A percentile compares a stretch with the other conserved stretches of the same genome.
These are phyloP conservation scores for Helicostylum pulchrum DNA, from an alignment of 192 early-diverging fungal species.

Conservation along the genomic window DNA sequence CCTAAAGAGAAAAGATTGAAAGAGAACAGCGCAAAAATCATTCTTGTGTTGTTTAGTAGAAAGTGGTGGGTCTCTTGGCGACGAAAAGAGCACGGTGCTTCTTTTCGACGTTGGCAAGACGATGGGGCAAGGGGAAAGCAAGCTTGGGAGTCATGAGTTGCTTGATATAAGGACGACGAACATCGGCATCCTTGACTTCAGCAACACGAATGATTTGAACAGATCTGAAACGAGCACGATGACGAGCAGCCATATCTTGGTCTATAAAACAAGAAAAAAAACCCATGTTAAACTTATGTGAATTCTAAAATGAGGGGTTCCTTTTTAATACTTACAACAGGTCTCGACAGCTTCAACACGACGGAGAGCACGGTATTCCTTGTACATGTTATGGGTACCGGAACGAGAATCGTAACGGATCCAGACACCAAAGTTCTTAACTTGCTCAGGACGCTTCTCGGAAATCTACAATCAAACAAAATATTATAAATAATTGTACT, in stretches of 20 bases:
- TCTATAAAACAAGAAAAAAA: constrained; percentile 33
- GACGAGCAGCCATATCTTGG: constrained; percentile 99
- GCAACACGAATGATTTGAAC: constrained; percentile 99
- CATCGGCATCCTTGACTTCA: constrained; percentile 82
- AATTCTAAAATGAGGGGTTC: not conserved
- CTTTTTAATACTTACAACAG: constrained; percentile 43
- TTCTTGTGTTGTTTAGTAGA: constrained; percentile 61
- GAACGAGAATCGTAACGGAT: constrained; percentile 99
- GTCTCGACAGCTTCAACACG: constrained; percentile 70
- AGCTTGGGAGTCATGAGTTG: constrained; percentile 88
- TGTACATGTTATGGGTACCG: constrained; percentile 99
- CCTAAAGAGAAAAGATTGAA: not conserved
- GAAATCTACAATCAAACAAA: constrained; percentile 61
- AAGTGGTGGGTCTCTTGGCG: constrained; percentile 92
- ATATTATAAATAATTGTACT: not conserved
- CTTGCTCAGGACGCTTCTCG: constrained; percentile 86
- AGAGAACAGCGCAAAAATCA: constrained; percentile 54
- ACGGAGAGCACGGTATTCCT: constrained; percentile 98
- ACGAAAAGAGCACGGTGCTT: constrained; percentile 79
- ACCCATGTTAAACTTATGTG: no score
- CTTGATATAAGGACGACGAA: constrained; percentile 96
- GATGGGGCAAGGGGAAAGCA: constrained; percentile 99
- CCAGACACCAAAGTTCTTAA: constrained; percentile 99
- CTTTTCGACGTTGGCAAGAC: constrained; percentile 83
- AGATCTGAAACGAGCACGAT: constrained; percentile 95